Evolutionary conservation across 106 monocot species (phyloP).

Genomic region (Acanthochlamys bracteata): DNA sequence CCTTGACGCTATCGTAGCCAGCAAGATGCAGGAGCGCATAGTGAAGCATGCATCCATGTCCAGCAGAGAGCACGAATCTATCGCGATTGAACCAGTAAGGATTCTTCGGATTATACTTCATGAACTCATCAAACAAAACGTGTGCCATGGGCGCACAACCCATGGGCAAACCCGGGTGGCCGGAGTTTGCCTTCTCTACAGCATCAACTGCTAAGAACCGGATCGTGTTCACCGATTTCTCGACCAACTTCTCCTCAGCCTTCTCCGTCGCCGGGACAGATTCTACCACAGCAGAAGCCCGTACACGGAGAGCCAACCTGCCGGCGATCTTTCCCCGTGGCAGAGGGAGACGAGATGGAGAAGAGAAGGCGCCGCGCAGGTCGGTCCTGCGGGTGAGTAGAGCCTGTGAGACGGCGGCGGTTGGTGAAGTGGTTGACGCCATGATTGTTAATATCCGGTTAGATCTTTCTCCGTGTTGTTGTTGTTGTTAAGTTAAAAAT

Average conservation of each 20-base stretch:
- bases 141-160: conserved; percentile 92
- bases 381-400: conserved; percentile 23
- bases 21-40: conserved; percentile 93
- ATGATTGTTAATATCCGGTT: conserved; percentile 15
- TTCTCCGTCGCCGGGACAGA: conserved; percentile 39
- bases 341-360: no score
- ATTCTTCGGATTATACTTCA: conserved; percentile 97
- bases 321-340: no score
- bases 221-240: conserved; percentile 92
- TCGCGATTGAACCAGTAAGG: conserved; percentile 95
- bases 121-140: conserved; percentile 83
- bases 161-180: conserved; percentile 93
- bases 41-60: conserved; percentile 95
- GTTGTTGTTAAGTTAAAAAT: no score
- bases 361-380: no score
- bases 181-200: conserved; percentile 96
- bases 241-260: conserved; percentile 43
- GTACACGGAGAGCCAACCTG: no score
- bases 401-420: conserved; percentile 35
- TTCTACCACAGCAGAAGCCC: no score
- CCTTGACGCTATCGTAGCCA: conserved; percentile 85
- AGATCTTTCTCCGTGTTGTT: background rate
- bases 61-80: conserved; percentile 88
- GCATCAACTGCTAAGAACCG: conserved; percentile 82
- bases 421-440: conserved; percentile 39